Conservation (phyloP, 1,139 yeast genomes). For the Nadsonia commutata region DNA sequence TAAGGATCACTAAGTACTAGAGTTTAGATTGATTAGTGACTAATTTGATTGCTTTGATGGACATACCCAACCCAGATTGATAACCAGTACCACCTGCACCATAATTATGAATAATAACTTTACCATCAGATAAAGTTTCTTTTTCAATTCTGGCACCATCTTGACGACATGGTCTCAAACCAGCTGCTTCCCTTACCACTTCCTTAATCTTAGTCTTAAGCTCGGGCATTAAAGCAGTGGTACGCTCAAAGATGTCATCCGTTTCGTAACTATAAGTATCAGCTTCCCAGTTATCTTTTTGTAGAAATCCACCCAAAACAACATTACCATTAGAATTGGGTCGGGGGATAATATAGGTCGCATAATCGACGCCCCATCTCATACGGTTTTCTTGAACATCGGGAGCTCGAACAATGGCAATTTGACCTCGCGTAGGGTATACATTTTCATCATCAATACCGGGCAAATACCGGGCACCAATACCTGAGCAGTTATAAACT, state of each 20-base stretch:
- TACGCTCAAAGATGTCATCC: constrained; percentile 42
- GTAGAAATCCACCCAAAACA: constrained; percentile 55
- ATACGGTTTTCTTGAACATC: constrained; percentile 17
- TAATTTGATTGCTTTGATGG: constrained; percentile 28
- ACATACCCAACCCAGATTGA: constrained; percentile 60
- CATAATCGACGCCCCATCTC: constrained; percentile 11
- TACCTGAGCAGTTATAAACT: constrained; percentile 59
- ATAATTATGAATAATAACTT: constrained; percentile 42
- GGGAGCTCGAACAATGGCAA: constrained; percentile 41
- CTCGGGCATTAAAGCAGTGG: constrained; percentile 40
- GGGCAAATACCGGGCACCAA: constrained; percentile 41
- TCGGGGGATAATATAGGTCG: constrained; percentile 49
- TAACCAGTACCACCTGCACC: constrained; percentile 72
- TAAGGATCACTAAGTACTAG: background rate
- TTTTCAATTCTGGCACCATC: constrained; percentile 55
- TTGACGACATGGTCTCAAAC: constrained; percentile 52
- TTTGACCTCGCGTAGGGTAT: constrained; percentile 58
- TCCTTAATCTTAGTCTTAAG: constrained; percentile 28
- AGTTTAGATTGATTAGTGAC: background rate
- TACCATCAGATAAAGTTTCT: constrained; percentile 26
- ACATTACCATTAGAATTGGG: constrained; percentile 48
- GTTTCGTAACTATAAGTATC: constrained; percentile 41
- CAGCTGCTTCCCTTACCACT: constrained; percentile 46
- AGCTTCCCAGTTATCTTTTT: constrained; percentile 41
- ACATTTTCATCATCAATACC: constrained; percentile 42